Percentiles rank a stretch among this genome's conserved stretches.
phyloP scores from a whole-genome alignment of 768 basidiomycete species.

The Mycena capillaripes region DNA sequence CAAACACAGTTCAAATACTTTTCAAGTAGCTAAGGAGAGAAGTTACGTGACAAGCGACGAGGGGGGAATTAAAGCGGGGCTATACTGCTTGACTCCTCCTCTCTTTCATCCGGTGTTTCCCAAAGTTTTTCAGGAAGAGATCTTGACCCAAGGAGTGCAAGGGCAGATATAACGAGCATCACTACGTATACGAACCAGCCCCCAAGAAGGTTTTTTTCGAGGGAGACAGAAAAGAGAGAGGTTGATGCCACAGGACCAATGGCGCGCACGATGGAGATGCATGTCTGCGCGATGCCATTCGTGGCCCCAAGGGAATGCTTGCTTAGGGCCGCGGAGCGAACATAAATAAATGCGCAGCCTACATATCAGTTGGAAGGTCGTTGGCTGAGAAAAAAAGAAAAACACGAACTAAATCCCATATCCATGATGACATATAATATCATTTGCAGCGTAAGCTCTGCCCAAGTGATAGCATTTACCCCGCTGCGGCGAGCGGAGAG shows the following conservation, averaged over 20 bases:
- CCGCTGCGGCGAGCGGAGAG: background rate
- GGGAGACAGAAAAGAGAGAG: background rate
- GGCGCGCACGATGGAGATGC: background rate
- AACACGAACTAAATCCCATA: slow-evolving; percentile 3
- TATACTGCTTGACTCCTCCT: too few relatives aligned
- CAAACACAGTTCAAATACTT: too few relatives aligned
- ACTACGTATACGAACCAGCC: background rate
- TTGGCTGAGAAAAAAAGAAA: too few relatives aligned
- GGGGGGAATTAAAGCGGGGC: too few relatives aligned
- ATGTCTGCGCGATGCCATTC: background rate
- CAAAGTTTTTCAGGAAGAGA: background rate
- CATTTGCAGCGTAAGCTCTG: background rate
- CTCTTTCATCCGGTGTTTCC: background rate
- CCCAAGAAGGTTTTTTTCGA: background rate
- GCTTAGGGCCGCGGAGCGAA: background rate
- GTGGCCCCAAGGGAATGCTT: slow-evolving; percentile 1
- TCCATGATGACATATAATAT: slow-evolving; percentile 3
- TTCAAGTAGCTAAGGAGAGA: too few relatives aligned
- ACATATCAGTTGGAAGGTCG: too few relatives aligned
- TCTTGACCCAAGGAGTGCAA: background rate
- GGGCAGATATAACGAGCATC: background rate
- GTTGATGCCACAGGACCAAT: background rate
- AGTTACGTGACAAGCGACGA: too few relatives aligned
- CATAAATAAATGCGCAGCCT: slow-evolving; percentile 5
- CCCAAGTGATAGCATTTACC: background rate